Conservation (phyloP, 2,329 filamentous ascomycete species). For the Alternaria metachromatica region DNA sequence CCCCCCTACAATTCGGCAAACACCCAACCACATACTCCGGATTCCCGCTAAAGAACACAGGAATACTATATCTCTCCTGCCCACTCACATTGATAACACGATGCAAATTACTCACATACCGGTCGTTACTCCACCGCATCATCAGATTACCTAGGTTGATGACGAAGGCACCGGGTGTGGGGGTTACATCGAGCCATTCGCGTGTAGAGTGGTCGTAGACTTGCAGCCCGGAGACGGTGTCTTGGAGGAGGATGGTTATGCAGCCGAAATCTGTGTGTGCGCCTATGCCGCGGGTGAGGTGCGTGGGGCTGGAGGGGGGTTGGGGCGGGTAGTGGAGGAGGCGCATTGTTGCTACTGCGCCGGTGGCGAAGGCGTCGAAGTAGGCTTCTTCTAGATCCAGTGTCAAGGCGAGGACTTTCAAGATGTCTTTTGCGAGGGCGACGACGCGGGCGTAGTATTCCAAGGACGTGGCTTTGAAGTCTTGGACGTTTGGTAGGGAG, state of each 20-base stretch:
- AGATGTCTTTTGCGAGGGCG: slow-evolving; percentile 50
- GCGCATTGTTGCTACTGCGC: slow-evolving; percentile 52
- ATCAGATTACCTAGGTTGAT: slow-evolving; percentile 74
- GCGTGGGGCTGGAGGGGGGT: slow-evolving; percentile 46
- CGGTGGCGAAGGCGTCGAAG: slow-evolving; percentile 47
- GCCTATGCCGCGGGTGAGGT: slow-evolving; percentile 50
- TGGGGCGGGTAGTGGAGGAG: slow-evolving; percentile 54
- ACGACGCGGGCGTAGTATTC: slow-evolving; percentile 52
- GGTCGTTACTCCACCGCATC: slow-evolving; percentile 53
- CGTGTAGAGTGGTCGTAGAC: slow-evolving; percentile 75
- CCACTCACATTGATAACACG: slow-evolving; percentile 53
- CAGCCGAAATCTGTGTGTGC: slow-evolving; percentile 55
- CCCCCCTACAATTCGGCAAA: slow-evolving; percentile 50
- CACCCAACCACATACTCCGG: slow-evolving; percentile 54
- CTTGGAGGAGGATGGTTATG: slow-evolving; percentile 52
- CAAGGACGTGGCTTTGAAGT: slow-evolving; percentile 50
- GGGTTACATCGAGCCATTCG: slow-evolving; percentile 80
- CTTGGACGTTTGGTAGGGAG: slow-evolving; percentile 22
- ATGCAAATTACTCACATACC: slow-evolving; percentile 52
- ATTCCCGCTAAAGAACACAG: slow-evolving; percentile 55
- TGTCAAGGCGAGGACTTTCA: slow-evolving; percentile 51
- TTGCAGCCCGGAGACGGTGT: slow-evolving; percentile 67
- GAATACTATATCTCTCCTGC: slow-evolving; percentile 50
- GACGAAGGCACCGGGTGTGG: slow-evolving; percentile 77
- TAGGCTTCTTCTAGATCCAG: slow-evolving; percentile 48